Percentiles rank a stretch among this genome's conserved stretches.
phyloP scores from a whole-genome alignment of 2,329 filamentous ascomycete species.

The Penicillium concentricum region DNA sequence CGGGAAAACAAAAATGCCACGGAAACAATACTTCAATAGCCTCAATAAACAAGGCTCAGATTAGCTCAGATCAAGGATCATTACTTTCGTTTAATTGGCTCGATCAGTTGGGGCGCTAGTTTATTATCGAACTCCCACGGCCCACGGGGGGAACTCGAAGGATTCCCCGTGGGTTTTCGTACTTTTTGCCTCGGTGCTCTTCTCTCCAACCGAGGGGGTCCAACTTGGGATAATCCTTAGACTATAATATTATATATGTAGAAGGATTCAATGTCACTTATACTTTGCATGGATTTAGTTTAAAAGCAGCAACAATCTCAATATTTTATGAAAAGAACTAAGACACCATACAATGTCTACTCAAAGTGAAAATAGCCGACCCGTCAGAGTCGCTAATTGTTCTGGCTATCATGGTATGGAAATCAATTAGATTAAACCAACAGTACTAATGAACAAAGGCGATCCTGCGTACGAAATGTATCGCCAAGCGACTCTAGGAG shows the following conservation, averaged over 20 bases:
- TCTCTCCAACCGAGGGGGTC: background rate
- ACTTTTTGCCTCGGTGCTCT: background rate
- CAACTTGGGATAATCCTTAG: background rate
- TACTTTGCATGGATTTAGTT: background rate
- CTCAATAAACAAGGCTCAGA: background rate
- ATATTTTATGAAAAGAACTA: background rate
- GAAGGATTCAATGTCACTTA: too few species aligned
- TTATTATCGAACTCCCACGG: background rate
- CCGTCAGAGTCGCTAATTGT: slow-evolving; percentile 36
- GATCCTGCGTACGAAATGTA: slow-evolving; percentile 40
- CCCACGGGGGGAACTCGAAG: background rate
- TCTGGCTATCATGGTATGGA: slow-evolving; percentile 31
- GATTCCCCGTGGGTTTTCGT: background rate
- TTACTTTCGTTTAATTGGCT: background rate
- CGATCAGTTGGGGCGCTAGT: background rate
- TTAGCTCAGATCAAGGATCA: background rate
- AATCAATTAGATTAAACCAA: background rate
- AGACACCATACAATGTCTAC: background rate
- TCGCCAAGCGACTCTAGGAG: slow-evolving; percentile 36
- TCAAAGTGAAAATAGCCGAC: slow-evolving; percentile 5
- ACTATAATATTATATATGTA: background rate
- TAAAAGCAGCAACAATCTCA: background rate
- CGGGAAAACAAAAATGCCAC: background rate
- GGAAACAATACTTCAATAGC: background rate
- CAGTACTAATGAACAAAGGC: slow-evolving; percentile 13